Conservation (phyloP, 2,329 filamentous ascomycete genomes). For the Helotiales sp. region DNA sequence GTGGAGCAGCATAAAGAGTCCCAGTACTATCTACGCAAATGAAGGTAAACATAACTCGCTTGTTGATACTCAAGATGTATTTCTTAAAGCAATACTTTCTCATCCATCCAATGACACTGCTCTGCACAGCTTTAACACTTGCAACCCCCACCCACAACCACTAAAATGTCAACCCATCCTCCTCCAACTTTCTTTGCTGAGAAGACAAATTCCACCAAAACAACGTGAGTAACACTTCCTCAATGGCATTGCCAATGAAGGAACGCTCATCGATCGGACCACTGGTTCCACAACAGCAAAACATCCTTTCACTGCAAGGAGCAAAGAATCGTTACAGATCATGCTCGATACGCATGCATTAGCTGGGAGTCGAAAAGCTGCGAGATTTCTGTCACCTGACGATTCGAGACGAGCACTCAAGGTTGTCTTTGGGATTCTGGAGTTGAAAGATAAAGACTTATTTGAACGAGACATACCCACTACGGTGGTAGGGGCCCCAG, state of each 20-base stretch:
- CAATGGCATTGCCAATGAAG: slow-evolving; percentile 51
- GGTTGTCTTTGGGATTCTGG: not conserved
- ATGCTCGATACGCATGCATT: slow-evolving; percentile 51
- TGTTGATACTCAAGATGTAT: not conserved
- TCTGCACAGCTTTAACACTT: not conserved
- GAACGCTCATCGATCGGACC: slow-evolving; percentile 41
- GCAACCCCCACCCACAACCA: slow-evolving; percentile 34
- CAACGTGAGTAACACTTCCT: slow-evolving; percentile 48
- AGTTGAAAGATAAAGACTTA: not conserved
- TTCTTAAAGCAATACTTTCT: not conserved
- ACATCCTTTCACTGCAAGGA: slow-evolving; percentile 47
- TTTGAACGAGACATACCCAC: not conserved
- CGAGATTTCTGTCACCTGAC: slow-evolving; percentile 29
- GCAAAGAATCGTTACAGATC: slow-evolving; percentile 49
- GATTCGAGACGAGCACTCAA: not conserved
- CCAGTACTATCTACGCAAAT: no score
- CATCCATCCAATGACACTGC: not conserved
- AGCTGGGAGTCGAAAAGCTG: slow-evolving; percentile 47
- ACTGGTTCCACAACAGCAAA: not conserved
- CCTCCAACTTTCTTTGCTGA: slow-evolving; percentile 49
- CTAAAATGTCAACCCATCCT: slow-evolving; percentile 44
- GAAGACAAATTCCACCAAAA: slow-evolving; percentile 52
- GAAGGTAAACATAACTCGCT: not conserved
- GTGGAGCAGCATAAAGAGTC: no score
- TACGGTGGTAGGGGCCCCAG: no score